A percentile compares a stretch with the other conserved stretches of the same genome.
Evolutionary conservation across 495 filamentous ascomycete species (phyloP).

Genomic region (Friedmanniomyces simplex): DNA sequence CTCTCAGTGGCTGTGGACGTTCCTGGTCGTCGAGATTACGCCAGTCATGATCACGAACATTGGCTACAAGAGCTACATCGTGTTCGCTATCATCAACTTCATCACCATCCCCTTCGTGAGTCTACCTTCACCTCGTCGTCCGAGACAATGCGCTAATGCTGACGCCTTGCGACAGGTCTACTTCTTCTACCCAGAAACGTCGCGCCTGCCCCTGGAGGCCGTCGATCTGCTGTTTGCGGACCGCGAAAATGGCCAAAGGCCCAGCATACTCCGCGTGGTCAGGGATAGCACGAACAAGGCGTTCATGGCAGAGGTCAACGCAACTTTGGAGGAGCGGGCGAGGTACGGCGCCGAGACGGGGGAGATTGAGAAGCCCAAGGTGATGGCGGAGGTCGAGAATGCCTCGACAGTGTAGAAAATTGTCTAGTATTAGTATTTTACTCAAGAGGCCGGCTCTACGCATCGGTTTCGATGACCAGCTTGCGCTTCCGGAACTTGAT

Average conservation of each 20-base stretch:
- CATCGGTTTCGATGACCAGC: constrained; percentile 25
- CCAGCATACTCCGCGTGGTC: constrained; percentile 12
- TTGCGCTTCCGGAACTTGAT: constrained; percentile 27
- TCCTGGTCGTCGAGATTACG: constrained; percentile 19
- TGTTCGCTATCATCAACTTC: constrained; percentile 19
- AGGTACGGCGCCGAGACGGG: constrained; percentile 4
- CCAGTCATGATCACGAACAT: constrained; percentile 19
- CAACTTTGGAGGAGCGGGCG: constrained; percentile 8
- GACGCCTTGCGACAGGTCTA: background rate
- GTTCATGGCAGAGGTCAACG: constrained; percentile 10
- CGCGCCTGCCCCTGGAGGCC: constrained; percentile 14
- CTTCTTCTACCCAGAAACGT: constrained; percentile 11
- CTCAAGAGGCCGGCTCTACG: constrained; percentile 20
- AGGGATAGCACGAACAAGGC: constrained; percentile 9
- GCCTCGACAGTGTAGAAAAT: background rate
- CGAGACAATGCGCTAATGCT: background rate
- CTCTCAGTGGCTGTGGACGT: constrained; percentile 19
- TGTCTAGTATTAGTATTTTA: background rate
- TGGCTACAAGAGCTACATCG: constrained; percentile 18
- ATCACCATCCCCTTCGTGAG: constrained; percentile 4
- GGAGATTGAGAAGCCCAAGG: background rate
- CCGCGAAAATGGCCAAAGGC: constrained; percentile 4
- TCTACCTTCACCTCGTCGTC: background rate
- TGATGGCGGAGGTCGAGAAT: background rate
- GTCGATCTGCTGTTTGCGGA: constrained; percentile 20